These are phyloP conservation scores for Clonostachys sp. DNA, from an alignment of 2,329 filamentous ascomycete species.

Conservation along the genomic window DNA sequence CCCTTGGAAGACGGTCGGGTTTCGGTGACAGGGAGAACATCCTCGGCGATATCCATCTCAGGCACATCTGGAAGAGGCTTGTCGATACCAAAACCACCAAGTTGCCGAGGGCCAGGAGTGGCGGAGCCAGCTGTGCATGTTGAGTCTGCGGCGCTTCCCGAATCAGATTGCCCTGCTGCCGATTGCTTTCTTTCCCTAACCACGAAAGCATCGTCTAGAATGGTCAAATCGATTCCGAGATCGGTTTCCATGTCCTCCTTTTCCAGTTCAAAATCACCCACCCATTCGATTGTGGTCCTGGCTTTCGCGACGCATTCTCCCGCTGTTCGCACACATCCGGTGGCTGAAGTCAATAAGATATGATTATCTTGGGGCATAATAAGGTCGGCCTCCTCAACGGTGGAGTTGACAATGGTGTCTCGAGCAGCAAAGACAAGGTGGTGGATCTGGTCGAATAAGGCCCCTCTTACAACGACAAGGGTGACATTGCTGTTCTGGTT, in stretches of 20 bases:
- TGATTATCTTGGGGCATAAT: constrained; percentile 78
- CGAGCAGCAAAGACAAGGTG: constrained; percentile 77
- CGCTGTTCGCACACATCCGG: constrained; percentile 81
- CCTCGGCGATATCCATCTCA: constrained; percentile 38
- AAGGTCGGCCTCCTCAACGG: constrained; percentile 69
- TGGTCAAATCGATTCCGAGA: constrained; percentile 50
- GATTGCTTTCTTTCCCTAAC: constrained; percentile 24
- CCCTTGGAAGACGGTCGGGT: constrained; percentile 37
- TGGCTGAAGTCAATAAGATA: constrained; percentile 72
- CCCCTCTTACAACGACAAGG: constrained; percentile 45
- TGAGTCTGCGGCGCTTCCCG: constrained; percentile 30
- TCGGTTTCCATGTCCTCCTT: constrained; percentile 46
- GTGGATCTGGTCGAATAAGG: constrained; percentile 76
- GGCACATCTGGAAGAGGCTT: constrained; percentile 68
- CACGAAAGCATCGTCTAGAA: constrained; percentile 37
- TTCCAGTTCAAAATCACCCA: constrained; percentile 88
- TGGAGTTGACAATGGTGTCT: constrained; percentile 68
- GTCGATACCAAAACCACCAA: constrained; percentile 28
- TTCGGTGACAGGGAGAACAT: constrained; percentile 19
- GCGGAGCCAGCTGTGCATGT: constrained; percentile 27
- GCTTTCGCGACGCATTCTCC: constrained; percentile 89
- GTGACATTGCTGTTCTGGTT: constrained; percentile 31
- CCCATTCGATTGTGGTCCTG: constrained; percentile 78
- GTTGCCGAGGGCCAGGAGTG: constrained; percentile 27
- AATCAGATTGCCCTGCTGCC: constrained; percentile 25